A percentile compares a stretch with the other conserved stretches of the same genome.
phyloP scores from a whole-genome alignment of 2,329 filamentous ascomycete genomes.

The Pseudogymnoascus sp. region DNA sequence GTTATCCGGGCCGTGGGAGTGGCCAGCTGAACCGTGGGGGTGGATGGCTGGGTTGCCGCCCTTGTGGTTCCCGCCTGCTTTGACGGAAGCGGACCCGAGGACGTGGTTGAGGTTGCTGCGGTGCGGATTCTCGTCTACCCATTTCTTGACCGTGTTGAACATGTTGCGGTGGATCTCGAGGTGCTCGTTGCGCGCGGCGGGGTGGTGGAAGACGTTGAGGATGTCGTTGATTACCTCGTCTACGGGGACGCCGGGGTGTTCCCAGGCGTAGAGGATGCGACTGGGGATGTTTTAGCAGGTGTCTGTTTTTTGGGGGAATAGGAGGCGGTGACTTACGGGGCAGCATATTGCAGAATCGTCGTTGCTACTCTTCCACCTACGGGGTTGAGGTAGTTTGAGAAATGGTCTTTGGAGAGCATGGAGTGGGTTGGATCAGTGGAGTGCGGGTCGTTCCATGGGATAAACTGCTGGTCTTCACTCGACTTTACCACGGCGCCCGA shows the following conservation, averaged over 20 bases:
- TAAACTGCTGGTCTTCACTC: constrained; percentile 65
- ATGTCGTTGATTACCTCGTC: constrained; percentile 79
- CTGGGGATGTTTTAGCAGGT: constrained; percentile 31
- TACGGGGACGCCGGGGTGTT: constrained; percentile 73
- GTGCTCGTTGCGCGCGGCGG: constrained; percentile 64
- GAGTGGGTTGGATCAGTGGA: constrained; percentile 76
- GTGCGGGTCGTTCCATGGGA: constrained; percentile 67
- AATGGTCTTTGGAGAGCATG: constrained; percentile 77
- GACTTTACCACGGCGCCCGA: constrained; percentile 62
- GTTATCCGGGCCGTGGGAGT: constrained; percentile 27
- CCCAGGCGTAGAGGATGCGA: constrained; percentile 85
- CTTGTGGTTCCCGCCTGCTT: constrained; percentile 69
- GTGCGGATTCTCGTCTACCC: constrained; percentile 63
- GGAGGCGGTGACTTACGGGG: constrained; percentile 59
- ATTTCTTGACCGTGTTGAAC: constrained; percentile 76
- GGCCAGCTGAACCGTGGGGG: constrained; percentile 24
- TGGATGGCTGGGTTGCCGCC: constrained; percentile 33
- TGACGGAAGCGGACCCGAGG: constrained; percentile 78
- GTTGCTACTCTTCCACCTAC: constrained; percentile 66
- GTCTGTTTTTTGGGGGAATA: not conserved
- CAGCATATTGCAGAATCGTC: constrained; percentile 74
- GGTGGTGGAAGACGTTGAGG: constrained; percentile 80
- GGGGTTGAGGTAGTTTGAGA: constrained; percentile 69
- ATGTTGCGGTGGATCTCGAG: constrained; percentile 78
- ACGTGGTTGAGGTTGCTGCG: constrained; percentile 61